A percentile compares a stretch with the other conserved stretches of the same genome.
Conservation (phyloP, 129 eudicot species). For the Saposhnikovia divaricata region DNA sequence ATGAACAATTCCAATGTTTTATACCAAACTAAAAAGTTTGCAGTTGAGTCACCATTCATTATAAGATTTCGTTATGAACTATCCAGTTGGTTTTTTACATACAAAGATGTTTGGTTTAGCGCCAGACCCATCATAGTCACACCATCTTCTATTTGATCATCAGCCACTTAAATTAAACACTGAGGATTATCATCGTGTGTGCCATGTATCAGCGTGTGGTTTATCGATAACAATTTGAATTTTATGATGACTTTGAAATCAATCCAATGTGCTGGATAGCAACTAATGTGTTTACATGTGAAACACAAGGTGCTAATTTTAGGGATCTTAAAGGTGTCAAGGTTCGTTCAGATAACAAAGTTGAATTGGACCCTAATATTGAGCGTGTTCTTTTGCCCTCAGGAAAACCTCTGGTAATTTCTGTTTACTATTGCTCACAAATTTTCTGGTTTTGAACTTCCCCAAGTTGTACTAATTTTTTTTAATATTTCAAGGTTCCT, state of each 20-base stretch:
- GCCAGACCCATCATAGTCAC: background rate
- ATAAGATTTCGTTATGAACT: background rate
- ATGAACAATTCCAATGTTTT: no score
- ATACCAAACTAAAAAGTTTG: background rate
- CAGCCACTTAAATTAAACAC: slow-evolving; percentile 48
- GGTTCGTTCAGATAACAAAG: slow-evolving; percentile 42
- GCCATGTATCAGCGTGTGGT: slow-evolving; percentile 52
- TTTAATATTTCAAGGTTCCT: slow-evolving; percentile 46
- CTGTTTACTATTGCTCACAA: background rate
- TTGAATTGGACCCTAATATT: slow-evolving; percentile 56
- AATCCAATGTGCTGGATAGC: background rate
- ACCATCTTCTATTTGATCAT: slow-evolving; percentile 50
- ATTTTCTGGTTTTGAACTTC: background rate
- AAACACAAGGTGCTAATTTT: slow-evolving; percentile 64
- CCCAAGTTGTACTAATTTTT: no score
- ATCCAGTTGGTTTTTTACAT: slow-evolving; percentile 1
- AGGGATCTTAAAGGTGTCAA: slow-evolving; percentile 60
- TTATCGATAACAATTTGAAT: background rate
- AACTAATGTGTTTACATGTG: background rate
- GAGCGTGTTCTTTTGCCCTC: slow-evolving; percentile 40
- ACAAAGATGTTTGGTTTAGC: slow-evolving; percentile 44
- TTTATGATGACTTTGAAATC: background rate
- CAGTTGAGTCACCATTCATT: background rate
- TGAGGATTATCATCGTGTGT: slow-evolving; percentile 65
- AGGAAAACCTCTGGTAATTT: slow-evolving; percentile 57